These are phyloP conservation scores for Ganoderma sinense DNA, from an alignment of 1,284 basidiomycete species.

Conservation along the genomic window DNA sequence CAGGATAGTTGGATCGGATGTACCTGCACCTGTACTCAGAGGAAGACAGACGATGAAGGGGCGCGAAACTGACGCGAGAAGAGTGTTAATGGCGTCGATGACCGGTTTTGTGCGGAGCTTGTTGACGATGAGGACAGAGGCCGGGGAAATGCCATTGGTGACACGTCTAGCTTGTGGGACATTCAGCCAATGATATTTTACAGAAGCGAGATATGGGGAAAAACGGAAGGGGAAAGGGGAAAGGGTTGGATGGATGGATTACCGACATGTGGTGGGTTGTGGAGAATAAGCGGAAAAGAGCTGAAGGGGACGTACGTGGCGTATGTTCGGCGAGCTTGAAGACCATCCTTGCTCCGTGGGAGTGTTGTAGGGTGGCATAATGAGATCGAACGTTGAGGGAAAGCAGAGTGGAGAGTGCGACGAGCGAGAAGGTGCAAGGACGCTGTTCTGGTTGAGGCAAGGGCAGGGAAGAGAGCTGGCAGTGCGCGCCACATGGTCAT, in stretches of 20 bases:
- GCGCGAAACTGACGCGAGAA: slow-evolving; percentile 61
- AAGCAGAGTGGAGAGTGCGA: neutral
- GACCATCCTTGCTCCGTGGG: neutral
- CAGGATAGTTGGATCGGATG: slow-evolving; percentile 68
- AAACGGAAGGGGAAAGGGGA: neutral
- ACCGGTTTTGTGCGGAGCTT: slow-evolving; percentile 79
- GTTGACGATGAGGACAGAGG: slow-evolving; percentile 75
- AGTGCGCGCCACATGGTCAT: neutral
- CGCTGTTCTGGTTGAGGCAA: neutral
- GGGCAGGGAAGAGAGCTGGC: neutral
- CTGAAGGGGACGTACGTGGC: slow-evolving; percentile 1
- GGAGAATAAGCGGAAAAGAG: neutral
- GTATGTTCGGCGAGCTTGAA: neutral
- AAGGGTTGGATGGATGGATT: neutral
- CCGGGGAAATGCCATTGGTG: slow-evolving; percentile 35
- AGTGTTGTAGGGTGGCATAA: neutral
- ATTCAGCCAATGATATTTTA: slow-evolving; percentile 11
- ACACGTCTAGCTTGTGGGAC: slow-evolving; percentile 29
- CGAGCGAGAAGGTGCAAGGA: neutral
- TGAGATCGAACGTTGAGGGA: neutral
- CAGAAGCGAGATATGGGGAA: no score
- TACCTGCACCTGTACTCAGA: slow-evolving; percentile 52
- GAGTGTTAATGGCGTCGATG: slow-evolving; percentile 74
- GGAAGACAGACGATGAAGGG: no score
- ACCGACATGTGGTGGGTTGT: neutral